phyloP scores from a whole-genome alignment of 768 basidiomycete genomes.

The Dentipellis fragilis region DNA sequence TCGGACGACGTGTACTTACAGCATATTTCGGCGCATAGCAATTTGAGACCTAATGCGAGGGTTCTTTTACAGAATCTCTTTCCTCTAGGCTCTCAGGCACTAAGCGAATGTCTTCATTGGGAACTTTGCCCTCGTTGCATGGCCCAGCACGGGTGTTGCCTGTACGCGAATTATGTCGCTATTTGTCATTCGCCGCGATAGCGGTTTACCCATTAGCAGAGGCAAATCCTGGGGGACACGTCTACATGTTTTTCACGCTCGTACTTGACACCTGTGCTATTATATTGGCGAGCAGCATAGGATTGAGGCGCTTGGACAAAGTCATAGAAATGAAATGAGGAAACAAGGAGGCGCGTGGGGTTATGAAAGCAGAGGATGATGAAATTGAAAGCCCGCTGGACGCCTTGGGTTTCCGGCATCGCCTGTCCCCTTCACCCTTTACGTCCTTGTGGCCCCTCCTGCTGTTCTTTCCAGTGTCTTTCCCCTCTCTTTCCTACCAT shows the following conservation, averaged over 20 bases:
- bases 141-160: too few relatives aligned
- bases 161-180: too few relatives aligned
- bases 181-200: too few relatives aligned
- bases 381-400: neutral
- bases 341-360: neutral
- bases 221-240: too few relatives aligned
- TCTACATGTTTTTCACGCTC: too few relatives aligned
- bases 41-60: neutral
- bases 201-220: too few relatives aligned
- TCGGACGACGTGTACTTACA: conserved; percentile 70
- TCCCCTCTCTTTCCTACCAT: neutral
- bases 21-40: conserved; percentile 56
- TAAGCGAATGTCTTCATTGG: too few relatives aligned
- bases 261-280: too few relatives aligned
- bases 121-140: too few relatives aligned
- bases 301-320: neutral
- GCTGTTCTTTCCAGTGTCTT: neutral
- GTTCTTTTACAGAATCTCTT: too few relatives aligned
- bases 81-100: too few relatives aligned
- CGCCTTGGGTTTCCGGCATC: neutral
- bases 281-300: neutral
- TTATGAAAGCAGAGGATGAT: neutral
- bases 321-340: too few relatives aligned
- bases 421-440: neutral
- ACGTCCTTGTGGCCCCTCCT: neutral